Conservation (phyloP, 768 basidiomycete species). For the Mycena olivaceomarginata region DNA sequence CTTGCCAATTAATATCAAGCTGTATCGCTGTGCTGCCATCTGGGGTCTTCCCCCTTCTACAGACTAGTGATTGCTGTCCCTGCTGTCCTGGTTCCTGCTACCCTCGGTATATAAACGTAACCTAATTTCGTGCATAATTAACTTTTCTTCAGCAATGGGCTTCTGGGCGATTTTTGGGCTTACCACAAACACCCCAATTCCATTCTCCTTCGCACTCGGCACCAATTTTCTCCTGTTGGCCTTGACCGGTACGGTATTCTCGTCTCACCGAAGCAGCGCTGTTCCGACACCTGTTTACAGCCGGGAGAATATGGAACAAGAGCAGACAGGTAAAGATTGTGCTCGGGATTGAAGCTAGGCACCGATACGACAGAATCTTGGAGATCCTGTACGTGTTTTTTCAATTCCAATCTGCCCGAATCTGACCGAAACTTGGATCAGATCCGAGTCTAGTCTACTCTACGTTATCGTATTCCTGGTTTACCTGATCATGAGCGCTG, state of each 20-base stretch:
- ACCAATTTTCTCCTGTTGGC: slow-evolving; percentile 11
- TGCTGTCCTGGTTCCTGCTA: background rate
- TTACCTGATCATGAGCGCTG: background rate
- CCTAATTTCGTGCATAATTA: too few relatives aligned
- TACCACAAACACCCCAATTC: background rate
- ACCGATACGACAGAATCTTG: background rate
- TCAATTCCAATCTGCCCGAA: too few relatives aligned
- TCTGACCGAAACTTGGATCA: background rate
- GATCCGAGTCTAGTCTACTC: slow-evolving; percentile 31
- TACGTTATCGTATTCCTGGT: slow-evolving; percentile 3
- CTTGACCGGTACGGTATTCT: slow-evolving; percentile 1
- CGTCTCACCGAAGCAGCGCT: too few relatives aligned
- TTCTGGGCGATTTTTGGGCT: background rate
- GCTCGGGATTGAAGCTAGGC: background rate
- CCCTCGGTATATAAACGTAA: background rate
- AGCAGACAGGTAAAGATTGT: slow-evolving; percentile 3
- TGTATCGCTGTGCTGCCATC: slow-evolving; percentile 11
- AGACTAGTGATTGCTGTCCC: background rate
- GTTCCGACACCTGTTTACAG: background rate
- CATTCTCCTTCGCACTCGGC: background rate
- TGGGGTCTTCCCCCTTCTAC: background rate
- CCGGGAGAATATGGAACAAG: slow-evolving; percentile 15
- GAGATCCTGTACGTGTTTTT: slow-evolving; percentile 15
- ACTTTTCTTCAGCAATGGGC: background rate
- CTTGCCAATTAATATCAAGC: background rate